Evolutionary conservation across 805 yeast genomes (phyloP).

Genomic region (Blastobotrys muscicola): DNA sequence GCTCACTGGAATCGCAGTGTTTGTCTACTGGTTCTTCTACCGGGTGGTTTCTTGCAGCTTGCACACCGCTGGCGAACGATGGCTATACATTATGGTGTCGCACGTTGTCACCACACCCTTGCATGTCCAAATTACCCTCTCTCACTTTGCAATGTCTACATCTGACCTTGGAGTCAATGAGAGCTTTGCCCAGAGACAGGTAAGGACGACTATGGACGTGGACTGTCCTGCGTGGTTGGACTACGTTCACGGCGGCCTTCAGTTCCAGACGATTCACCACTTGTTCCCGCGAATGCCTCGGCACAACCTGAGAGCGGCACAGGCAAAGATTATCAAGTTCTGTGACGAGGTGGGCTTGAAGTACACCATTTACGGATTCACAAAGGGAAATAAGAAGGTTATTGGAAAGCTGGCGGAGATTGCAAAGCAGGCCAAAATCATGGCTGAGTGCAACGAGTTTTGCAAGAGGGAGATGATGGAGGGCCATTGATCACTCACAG

Average conservation of each 20-base stretch:
- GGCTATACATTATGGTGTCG: conserved; percentile 57
- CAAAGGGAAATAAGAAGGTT: conserved; percentile 64
- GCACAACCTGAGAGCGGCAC: conserved; percentile 72
- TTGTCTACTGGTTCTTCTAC: conserved; percentile 78
- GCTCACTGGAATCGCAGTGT: conserved; percentile 55
- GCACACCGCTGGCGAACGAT: conserved; percentile 43
- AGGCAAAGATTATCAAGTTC: conserved; percentile 60
- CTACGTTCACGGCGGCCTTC: conserved; percentile 84
- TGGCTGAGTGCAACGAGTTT: conserved; percentile 61
- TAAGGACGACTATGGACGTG: conserved; percentile 91
- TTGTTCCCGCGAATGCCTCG: conserved; percentile 83
- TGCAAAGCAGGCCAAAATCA: conserved; percentile 67
- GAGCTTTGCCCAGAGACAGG: conserved; percentile 67
- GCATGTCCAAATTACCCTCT: conserved; percentile 85
- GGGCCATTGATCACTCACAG: neutral
- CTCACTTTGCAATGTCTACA: conserved; percentile 92
- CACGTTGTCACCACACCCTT: conserved; percentile 81
- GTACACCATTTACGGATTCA: conserved; percentile 79
- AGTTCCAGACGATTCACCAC: conserved; percentile 86
- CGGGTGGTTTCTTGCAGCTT: conserved; percentile 43
- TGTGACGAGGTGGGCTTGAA: conserved; percentile 68
- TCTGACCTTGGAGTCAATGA: conserved; percentile 76
- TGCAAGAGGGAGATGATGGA: conserved; percentile 41
- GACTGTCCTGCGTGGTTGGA: conserved; percentile 92
- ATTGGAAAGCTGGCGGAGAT: conserved; percentile 61